phyloP scores from a whole-genome alignment of 1,284 basidiomycete species.

The Veloboletus limbatus region DNA sequence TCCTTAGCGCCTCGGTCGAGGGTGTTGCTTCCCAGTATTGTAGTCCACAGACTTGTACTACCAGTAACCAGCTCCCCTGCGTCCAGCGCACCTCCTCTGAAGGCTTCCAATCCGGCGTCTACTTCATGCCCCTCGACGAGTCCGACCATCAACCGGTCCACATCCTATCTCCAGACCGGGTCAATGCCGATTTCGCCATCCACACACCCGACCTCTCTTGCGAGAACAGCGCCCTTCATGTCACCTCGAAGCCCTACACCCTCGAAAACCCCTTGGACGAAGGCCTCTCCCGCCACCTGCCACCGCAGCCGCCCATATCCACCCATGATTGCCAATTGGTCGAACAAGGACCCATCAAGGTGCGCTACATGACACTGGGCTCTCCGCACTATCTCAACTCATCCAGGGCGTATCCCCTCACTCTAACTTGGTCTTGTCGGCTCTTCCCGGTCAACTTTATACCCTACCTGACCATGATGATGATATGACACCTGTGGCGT shows the following conservation, averaged over 20 bases:
- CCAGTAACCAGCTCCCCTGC: neutral
- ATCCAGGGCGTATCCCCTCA: conserved; percentile 16
- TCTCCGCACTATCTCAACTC: conserved; percentile 8
- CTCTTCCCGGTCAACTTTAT: conserved; percentile 25
- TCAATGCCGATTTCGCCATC: conserved; percentile 17
- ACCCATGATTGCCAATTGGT: conserved; percentile 20
- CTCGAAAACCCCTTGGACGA: conserved; percentile 29
- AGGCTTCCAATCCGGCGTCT: conserved; percentile 35
- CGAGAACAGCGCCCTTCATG: neutral
- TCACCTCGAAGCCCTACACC: conserved; percentile 31
- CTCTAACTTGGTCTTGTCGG: too few relatives aligned
- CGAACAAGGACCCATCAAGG: conserved; percentile 28
- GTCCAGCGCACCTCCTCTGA: conserved; percentile 28
- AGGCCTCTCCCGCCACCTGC: too few relatives aligned
- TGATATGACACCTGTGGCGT: too few relatives aligned
- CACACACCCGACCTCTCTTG: neutral
- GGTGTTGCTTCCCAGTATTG: too few relatives aligned
- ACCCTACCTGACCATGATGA: conserved; percentile 19
- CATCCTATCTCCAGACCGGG: conserved; percentile 25
- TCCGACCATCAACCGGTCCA: conserved; percentile 33
- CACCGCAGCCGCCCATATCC: too few relatives aligned
- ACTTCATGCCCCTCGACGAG: conserved; percentile 30
- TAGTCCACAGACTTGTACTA: too few relatives aligned
- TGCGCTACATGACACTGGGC: conserved; percentile 10
- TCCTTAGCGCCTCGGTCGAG: too few relatives aligned